Conservation (phyloP, 129 eudicot genomes). For the Escallonia rubra region DNA sequence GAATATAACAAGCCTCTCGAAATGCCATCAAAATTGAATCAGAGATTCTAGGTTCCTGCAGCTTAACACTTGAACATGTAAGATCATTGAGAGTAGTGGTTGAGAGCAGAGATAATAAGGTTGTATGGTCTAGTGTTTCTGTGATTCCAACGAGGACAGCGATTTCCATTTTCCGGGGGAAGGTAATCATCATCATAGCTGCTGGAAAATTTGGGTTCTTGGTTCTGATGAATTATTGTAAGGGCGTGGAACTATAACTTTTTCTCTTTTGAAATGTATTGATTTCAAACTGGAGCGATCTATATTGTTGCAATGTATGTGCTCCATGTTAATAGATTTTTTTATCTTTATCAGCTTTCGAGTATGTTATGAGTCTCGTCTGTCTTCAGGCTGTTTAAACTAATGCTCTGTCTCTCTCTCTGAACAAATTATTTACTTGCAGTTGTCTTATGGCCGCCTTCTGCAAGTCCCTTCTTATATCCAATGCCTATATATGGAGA, state of each 20-base stretch:
- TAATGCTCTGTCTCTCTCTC: slow-evolving; percentile 6
- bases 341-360: background rate
- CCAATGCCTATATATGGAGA: slow-evolving; percentile 90
- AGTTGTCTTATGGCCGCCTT: slow-evolving; percentile 95
- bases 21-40: too few relatives aligned
- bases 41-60: too few relatives aligned
- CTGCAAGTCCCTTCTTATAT: slow-evolving; percentile 70
- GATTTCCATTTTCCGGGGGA: background rate
- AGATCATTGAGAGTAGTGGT: too few relatives aligned
- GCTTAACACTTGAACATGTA: too few relatives aligned
- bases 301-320: background rate
- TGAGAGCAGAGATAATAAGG: too few relatives aligned
- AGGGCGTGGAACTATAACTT: background rate
- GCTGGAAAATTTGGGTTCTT: background rate
- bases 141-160: background rate
- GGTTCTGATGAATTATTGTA: too few relatives aligned
- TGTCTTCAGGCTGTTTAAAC: background rate
- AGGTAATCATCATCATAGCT: background rate
- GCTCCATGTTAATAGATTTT: background rate
- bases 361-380: background rate
- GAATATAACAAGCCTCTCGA: too few relatives aligned
- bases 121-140: too few relatives aligned
- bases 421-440: slow-evolving; percentile 14
- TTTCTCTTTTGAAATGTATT: background rate
- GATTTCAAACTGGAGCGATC: background rate